Base-by-base conservation (phyloP, 179 eudicot genomes). In the Corrigiola litoralis region DNA sequence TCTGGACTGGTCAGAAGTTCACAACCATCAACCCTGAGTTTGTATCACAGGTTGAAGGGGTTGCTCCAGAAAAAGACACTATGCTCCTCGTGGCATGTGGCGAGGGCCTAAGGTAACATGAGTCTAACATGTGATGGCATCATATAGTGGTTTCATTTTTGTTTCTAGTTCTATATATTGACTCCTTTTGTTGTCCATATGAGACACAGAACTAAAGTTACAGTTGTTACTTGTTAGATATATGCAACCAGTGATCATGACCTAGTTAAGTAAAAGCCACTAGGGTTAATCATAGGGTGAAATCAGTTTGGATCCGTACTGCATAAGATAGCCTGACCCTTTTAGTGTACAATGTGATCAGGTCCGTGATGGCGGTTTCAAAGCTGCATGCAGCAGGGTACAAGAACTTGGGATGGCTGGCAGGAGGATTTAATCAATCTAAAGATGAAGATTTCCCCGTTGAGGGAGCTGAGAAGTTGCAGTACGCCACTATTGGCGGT, bases 31-130 rank as follows among this genome's bases (percentile, higher is more conserved):
- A 94, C 67, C 54, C 81, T 16, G 77, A 77, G 45, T 94, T 94
- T 82, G 64, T 88, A n/a, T 18, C 66, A 8, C 84, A 84, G 60
- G 89, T 84, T 48, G 83, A 71, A 31, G 62, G 69, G 66, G 53
- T 65, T 61, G 85, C 79, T 23, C 94, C 96, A 67, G 89, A 83
- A 33, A 86, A 84, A 81, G 77, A 74, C 13, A 46, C 80, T 46
- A 79, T 76, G 87, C 62, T 94, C 11, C 87, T 94, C 50, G 83
- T 94, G 2, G 87, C 97, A 1, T 94, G 99, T 75, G 97, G 99
- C 13, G 97, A 94, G 75, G 99, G 99, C 14, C 77, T 94, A 24
- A 84, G 99, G 99, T 90, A 55, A n/a, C n/a, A n/a, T n/a, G n/a
- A n/a, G n/a, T n/a, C n/a, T n/a, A n/a, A n/a, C n/a, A n/a, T n/a